Evolutionary conservation across 441 rosid genomes (phyloP), one percentile per base, ranked within the genome.

Genomic region (Hura crepitans): DNA sequence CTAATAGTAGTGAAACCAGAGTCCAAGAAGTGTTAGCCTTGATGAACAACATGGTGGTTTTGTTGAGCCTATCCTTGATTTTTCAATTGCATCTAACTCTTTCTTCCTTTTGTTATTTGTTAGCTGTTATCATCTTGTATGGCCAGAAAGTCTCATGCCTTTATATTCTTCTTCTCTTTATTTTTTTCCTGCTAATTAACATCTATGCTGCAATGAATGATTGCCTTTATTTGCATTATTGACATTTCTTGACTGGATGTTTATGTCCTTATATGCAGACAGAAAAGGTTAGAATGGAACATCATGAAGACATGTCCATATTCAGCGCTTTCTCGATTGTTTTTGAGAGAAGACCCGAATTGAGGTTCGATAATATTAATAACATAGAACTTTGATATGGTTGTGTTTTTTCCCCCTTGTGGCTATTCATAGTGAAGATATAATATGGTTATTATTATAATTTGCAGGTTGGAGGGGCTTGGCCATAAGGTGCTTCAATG

Each of bases 401-500:
- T 22, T 78, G 11, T 61, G 62, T 62, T 10, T 17, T 25, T 13
- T 43, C 49, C 13, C 46, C 46, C 5, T 20, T 18, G 17, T 59
- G 33, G 18, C 11, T 54, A 12, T 43, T 18, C 33, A 47, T 45
- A 39, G 31, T 22, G 27, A 31, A 31, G 4, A 27, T 27, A 13
- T 46, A 15, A 37, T 71, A 37, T 46, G 20, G 66, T 81, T 49
- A 72, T 69, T 25, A 53, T 46, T 57, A 15, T 63, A 54, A 35
- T 57, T 23, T 74, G 25, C 81, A 94, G 99, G 83, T 72, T 92
- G 81, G 91, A 95, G 51, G 99, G 97, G 66, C 85, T 90, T 73
- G 76, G 87, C 25, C 81, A 87, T 68, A 90, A 89, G 82, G 99
- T 95, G 58, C 94, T 95, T 55, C 97, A 95, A 64, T 95, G 97